Evolutionary conservation across 805 yeast species (phyloP), one percentile per base, ranked within the genome.

Genomic region (Saccharomycopsis sp.): DNA sequence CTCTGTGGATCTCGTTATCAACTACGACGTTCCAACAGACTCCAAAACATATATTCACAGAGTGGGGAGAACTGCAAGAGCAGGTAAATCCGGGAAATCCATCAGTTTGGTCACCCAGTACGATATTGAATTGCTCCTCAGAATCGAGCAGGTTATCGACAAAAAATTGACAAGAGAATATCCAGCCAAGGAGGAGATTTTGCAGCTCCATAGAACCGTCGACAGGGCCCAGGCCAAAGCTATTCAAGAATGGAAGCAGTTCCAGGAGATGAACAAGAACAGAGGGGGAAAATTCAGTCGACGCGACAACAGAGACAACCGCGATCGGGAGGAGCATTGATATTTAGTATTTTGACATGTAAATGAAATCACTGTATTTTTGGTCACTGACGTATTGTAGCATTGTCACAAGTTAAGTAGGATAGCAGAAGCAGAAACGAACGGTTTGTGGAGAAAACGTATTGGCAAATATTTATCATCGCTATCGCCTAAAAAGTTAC

Each of bases 21-120:
- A 87, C 68, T 87, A 83, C 64, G 94, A 87, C 68, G 82, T 87
- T 55, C 94, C 95, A 24, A 84, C 89, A 21, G 94, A 87, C 67
- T 87, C 92, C 3, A 89, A 87, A 69, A 89, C 91, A 9, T 87
- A 85, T 66, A 84, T 87, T 64, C 95, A 87, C 70, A 77, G 96
- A 72, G 97, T 91, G 37, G 97, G 97, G 58, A 85, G 97, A 76
- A 91, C 97, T 37, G 97, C 97, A 1, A 85, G 97, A 71, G 96
- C 96, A 0, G 96, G 97, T 18, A 80, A 91, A 64, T 82, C 92
- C 0, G 97, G 97, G 53, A 87, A 85, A 68, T 88, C 97, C 2
- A 78, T 91, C 16, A 87, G 96, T 1, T 74, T 91, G 58, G 95
- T 91, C 34, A 91, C 98, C 0, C 99, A 94, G 71, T 94, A 94